Percentiles rank a stretch among this genome's conserved stretches.
phyloP scores from a whole-genome alignment of 75 land plant genomes.

The Chamaecyparis obtusa region DNA sequence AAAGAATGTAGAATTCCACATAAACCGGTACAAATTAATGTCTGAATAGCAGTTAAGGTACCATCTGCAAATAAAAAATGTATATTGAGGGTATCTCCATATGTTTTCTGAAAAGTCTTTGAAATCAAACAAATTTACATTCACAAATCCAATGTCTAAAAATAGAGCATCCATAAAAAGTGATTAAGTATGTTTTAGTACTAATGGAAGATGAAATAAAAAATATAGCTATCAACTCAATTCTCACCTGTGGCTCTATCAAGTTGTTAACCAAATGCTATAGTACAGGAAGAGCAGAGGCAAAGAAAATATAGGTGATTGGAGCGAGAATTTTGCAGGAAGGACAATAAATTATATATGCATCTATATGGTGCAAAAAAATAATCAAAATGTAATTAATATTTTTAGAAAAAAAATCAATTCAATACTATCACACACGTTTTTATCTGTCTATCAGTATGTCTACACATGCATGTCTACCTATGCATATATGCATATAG shows the following conservation, averaged over 20 bases:
- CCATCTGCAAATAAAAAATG: slow-evolving; percentile 45
- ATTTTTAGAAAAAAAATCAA: not conserved
- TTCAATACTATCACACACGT: not conserved
- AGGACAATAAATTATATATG: not conserved
- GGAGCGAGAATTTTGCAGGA: slow-evolving; percentile 81
- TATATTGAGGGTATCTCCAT: not conserved
- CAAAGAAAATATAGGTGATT: slow-evolving; percentile 88
- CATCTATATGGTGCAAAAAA: too few species aligned
- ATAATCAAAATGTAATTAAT: not conserved
- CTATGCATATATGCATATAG: too few species aligned
- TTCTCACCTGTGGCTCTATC: slow-evolving; percentile 72
- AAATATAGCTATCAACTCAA: too few species aligned
- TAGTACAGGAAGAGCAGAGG: slow-evolving; percentile 95
- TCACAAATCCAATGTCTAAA: not conserved
- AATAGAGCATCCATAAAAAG: not conserved
- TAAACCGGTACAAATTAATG: slow-evolving; percentile 61
- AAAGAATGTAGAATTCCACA: slow-evolving; percentile 77
- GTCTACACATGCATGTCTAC: not conserved
- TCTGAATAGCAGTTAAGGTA: slow-evolving; percentile 62
- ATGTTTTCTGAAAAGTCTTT: not conserved
- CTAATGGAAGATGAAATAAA: not conserved
- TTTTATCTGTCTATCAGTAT: not conserved
- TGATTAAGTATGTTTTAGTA: not conserved
- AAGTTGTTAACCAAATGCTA: slow-evolving; percentile 92
- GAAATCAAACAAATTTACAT: not conserved